Conservation (phyloP, 208 protist genomes). For the Porcisia hertigi region DNA sequence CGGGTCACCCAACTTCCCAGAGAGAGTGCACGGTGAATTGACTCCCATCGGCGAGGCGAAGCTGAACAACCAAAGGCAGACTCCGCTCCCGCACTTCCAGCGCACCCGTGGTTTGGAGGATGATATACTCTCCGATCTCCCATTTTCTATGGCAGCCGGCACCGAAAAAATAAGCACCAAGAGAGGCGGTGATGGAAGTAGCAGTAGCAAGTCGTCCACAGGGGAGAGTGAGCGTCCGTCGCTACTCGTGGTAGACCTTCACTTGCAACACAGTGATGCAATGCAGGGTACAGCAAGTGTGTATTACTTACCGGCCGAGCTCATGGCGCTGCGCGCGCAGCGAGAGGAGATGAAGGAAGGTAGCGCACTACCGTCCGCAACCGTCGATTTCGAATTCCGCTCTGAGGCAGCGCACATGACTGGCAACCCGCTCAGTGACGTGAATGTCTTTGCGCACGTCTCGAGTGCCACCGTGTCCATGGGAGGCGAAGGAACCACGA, state of each 20-base stretch:
- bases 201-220: background rate
- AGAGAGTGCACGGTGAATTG: conserved; percentile 67
- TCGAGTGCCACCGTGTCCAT: conserved; percentile 17
- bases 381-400: conserved; percentile 44
- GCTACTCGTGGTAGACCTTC: conserved; percentile 55
- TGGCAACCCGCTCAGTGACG: conserved; percentile 40
- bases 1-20: conserved; percentile 60
- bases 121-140: conserved; percentile 29
- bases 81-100: conserved; percentile 47
- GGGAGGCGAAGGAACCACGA: background rate
- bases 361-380: conserved; percentile 27
- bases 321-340: conserved; percentile 32
- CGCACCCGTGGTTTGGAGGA: conserved; percentile 32
- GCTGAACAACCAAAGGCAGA: conserved; percentile 15
- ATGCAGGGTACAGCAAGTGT: conserved; percentile 36
- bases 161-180: background rate
- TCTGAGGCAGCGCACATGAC: conserved; percentile 22
- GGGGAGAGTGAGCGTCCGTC: conserved; percentile 44
- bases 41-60: conserved; percentile 51
- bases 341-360: conserved; percentile 43
- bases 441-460: conserved; percentile 32
- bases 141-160: background rate
- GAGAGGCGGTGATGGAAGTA: background rate
- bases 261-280: conserved; percentile 45
- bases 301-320: conserved; percentile 51